These are phyloP conservation scores for Hanseniaspora singularis DNA, from an alignment of 805 yeast genomes.

Conservation along the genomic window DNA sequence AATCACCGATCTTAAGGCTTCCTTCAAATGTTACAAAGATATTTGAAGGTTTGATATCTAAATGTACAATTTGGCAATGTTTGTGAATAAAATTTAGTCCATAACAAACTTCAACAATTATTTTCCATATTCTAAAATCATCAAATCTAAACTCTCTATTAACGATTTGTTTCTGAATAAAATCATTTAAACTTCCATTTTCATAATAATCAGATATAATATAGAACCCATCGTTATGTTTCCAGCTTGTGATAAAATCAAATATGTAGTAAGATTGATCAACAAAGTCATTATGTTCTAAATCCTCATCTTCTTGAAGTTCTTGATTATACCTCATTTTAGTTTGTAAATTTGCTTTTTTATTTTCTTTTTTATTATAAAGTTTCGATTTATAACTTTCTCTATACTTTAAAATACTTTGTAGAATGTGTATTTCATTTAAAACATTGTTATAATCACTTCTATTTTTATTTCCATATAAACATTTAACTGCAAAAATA, in stretches of 20 bases:
- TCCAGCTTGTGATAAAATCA: conserved; percentile 45
- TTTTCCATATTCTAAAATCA: conserved; percentile 97
- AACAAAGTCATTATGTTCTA: conserved; percentile 28
- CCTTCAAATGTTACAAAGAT: conserved; percentile 92
- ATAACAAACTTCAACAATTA: conserved; percentile 65
- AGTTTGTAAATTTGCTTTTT: too few species aligned
- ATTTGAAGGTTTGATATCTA: conserved; percentile 92
- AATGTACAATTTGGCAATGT: conserved; percentile 60
- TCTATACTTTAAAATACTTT: conserved; percentile 32
- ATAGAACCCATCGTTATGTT: conserved; percentile 53
- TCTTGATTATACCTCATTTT: conserved; percentile 3
- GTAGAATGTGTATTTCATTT: conserved; percentile 68
- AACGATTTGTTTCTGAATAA: conserved; percentile 64
- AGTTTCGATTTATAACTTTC: conserved; percentile 18
- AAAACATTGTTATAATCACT: conserved; percentile 45
- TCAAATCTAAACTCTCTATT: conserved; percentile 51
- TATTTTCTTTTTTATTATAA: background rate
- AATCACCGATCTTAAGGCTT: conserved; percentile 84
- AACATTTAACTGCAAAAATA: conserved; percentile 72
- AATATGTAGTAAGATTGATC: conserved; percentile 67
- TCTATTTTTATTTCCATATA: conserved; percentile 48
- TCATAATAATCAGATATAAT: conserved; percentile 94
- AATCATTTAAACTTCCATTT: conserved; percentile 78
- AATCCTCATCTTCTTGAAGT: background rate
- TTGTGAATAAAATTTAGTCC: conserved; percentile 75